A percentile compares a stretch with the other conserved stretches of the same genome.
phyloP scores from a whole-genome alignment of 2,329 filamentous ascomycete species.

The Ascochyta fabae region DNA sequence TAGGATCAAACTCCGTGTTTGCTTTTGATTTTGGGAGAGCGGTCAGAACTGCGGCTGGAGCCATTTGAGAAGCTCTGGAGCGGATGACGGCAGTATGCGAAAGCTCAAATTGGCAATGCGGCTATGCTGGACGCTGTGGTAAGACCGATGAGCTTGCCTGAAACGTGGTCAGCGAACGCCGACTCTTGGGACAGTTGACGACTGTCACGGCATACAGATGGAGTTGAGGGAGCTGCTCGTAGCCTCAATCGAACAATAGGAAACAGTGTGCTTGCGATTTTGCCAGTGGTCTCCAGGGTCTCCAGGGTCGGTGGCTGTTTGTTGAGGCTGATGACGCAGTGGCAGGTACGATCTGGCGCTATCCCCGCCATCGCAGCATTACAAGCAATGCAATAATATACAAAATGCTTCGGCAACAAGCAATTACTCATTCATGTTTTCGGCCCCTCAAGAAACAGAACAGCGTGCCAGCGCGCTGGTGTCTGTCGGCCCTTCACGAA shows the following conservation, averaged over 20 bases:
- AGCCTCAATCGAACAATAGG: neutral
- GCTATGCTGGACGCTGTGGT: slow-evolving; percentile 6
- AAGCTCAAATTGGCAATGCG: slow-evolving; percentile 4
- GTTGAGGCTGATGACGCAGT: slow-evolving; percentile 22
- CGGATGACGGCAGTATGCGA: slow-evolving; percentile 15
- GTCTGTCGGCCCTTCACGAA: no score
- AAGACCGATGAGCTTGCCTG: slow-evolving; percentile 7
- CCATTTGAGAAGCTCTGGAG: slow-evolving; percentile 21
- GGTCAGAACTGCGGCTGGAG: slow-evolving; percentile 38
- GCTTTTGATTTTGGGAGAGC: slow-evolving; percentile 42
- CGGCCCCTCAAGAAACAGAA: no score
- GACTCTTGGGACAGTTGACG: slow-evolving; percentile 4
- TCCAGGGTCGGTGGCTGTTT: neutral
- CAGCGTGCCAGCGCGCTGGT: no score
- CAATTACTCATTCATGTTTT: no score
- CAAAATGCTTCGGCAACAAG: neutral
- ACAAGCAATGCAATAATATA: neutral
- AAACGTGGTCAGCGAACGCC: slow-evolving; percentile 8
- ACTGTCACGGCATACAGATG: slow-evolving; percentile 7
- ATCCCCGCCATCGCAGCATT: slow-evolving; percentile 3
- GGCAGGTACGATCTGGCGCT: slow-evolving; percentile 7
- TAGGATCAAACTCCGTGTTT: slow-evolving; percentile 5
- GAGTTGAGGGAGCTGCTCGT: neutral
- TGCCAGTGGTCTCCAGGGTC: neutral
- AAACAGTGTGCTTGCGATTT: neutral